Base-by-base conservation (phyloP, 73 alveolate genomes). In the Paramecium bursaria region DNA sequence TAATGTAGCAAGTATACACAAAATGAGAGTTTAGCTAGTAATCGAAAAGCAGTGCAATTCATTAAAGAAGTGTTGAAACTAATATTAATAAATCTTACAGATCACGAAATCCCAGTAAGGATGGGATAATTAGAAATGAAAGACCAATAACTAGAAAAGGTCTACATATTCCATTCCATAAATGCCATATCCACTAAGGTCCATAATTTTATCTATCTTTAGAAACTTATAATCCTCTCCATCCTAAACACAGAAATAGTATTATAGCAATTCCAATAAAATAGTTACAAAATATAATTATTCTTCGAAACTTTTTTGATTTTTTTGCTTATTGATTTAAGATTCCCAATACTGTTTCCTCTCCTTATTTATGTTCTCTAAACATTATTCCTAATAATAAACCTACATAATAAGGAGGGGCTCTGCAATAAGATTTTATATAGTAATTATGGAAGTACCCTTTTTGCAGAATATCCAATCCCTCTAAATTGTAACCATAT, bases 391-490 rank as follows among this genome's bases (percentile, higher is more conserved):
- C 76, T 27, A 57, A 9, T 1, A 57, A 23, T 7, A 57, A 57
- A 6, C 76, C 76, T 4, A 57, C 26, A 57, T 25, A 57, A 15
- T 57, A 57, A 57, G 76, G 76, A 13, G 76, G 76, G 10, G 76
- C 76, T 27, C 76, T 57, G 7, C 50, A 33, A 23, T 29, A 57
- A 11, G 76, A 7, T 13, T 44, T 23, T 26, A 57, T 25, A 57
- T 57, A 57, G 14, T 57, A 57, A 2, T 57, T 57, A 75, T 50
- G 0, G 74, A 51, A 51, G 35, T 51, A 5, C 23, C 23, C n/a
- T n/a, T n/a, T n/a, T n/a, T n/a, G n/a, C n/a, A n/a, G n/a, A n/a
- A n/a, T n/a, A n/a, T n/a, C n/a, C n/a, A n/a, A n/a, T n/a, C n/a
- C n/a, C n/a, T n/a, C n/a, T n/a, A n/a, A n/a, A n/a, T n/a, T n/a